Evolutionary conservation across 169 alveolate genomes (phyloP), one percentile per base, ranked within the genome.

Genomic region (Cyclospora cayetanensis): DNA sequence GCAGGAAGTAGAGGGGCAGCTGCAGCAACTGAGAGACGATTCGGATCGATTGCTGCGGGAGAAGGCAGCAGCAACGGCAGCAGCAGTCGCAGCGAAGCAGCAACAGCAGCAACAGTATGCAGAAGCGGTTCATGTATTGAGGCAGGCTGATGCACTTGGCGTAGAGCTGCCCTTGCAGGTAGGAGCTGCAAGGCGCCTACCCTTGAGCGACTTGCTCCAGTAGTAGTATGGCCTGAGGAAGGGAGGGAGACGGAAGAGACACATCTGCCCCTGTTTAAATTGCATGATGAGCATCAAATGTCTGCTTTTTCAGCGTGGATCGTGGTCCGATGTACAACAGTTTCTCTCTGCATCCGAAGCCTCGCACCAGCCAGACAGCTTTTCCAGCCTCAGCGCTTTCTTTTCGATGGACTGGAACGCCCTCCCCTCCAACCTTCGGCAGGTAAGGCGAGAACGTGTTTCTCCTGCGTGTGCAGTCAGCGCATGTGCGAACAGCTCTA

Each of bases 71-170:
- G 84, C 84, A 22, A 34, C 84, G 12, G 84, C 84, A 18, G 84
- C 84, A 39, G 84, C 84, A 20, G 84, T 60, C 41, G 84, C 84
- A 72, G 84, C 84, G 60, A 31, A 35, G 55, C 84, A 72, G 84
- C 84, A 37, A 37, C 84, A 72, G 60, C 84, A 72, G 60, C 84
- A 72, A n/a, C 84, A 72, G 35, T 35, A 72, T 34, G 25, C 43
- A 29, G 63, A 72, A 25, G 50, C 27, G 12, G 31, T 72, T 2
- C 84, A 72, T 72, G 20, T 72, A 60, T 42, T 72, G 84, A 52
- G 84, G 60, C 84, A 72, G 84, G 84, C 84, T 5, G 84, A 72
- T n/a, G 84, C 84, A 1, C 25, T 72, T n/a, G 84, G 84, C 29
- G 31, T 72, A 1, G 84, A 72, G 60, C 84, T 72, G n/a, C 84